Evolutionary conservation across 1,139 yeast species (phyloP), one percentile per base, ranked within the genome.

Genomic region (Trichomonascaceae sp.): DNA sequence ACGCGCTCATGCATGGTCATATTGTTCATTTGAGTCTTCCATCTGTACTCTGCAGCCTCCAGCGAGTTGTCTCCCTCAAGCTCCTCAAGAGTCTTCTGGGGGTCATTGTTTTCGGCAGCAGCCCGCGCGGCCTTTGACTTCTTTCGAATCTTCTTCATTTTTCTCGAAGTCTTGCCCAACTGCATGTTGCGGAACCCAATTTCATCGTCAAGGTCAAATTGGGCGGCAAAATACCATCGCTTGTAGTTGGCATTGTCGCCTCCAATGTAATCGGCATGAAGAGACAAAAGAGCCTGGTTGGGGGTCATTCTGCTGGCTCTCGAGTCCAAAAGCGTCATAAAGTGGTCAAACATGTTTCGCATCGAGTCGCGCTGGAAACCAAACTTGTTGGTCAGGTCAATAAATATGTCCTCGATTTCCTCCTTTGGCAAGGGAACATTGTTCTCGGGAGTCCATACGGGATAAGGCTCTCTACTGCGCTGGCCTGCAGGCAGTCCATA

Each of bases 291-390:
- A 17, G 98, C 98, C 59, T 84, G 94, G 42, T 84, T 80, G 17
- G 98, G 96, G 14, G 96, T 76, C 94, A 87, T 84, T 62, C 98
- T 78, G 34, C 96, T 84, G 8, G 97, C 73, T 57, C 97, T 75
- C 6, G 98, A 89, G 56, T 92, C 98, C 53, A 92, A 69, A 49
- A 87, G 67, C 18, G 82, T 74, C 96, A 92, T 80, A 58, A 89
- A 77, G 60, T 84, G 92, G 56, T 92, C 98, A 61, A 76, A 89
- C 82, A 87, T 81, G 62, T 92, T 92, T 64, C 93, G 75, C 89
- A 84, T 84, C 17, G 95, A 82, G 56, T 87, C 97, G 60, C 93
- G 74, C 67, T 92, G 98, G 72, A 92, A 92, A 43, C 98, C 98
- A 60, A 92, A 85, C 60, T 80, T 79, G 61, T 79, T 77, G 40